Percentiles rank a stretch among this genome's conserved stretches.
These are phyloP conservation scores for Lyophyllum shimeji DNA, from an alignment of 768 basidiomycete species.

Conservation along the genomic window DNA sequence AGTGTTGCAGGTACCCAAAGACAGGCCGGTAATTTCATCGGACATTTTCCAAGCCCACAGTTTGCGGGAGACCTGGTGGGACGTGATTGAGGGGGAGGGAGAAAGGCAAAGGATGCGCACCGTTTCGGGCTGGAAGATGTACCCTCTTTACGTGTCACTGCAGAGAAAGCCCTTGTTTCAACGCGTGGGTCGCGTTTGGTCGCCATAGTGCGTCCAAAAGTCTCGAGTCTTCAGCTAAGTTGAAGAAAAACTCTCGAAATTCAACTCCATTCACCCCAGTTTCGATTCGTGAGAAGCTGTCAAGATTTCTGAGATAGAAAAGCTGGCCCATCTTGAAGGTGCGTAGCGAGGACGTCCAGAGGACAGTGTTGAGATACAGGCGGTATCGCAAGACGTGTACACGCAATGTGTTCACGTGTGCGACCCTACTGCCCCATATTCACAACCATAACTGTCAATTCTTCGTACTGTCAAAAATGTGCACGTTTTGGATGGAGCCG, in stretches of 20 bases:
- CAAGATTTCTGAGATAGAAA: neutral
- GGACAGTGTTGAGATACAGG: no score
- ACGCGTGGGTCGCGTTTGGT: neutral
- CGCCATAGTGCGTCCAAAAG: neutral
- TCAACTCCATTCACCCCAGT: neutral
- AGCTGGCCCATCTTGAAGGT: conserved; percentile 4
- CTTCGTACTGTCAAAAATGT: no score
- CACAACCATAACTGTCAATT: no score
- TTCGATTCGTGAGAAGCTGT: neutral
- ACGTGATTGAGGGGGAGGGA: neutral
- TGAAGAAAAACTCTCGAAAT: neutral
- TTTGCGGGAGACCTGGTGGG: neutral
- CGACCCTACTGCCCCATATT: no score
- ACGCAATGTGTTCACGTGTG: no score
- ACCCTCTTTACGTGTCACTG: no score
- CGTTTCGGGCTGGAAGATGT: neutral
- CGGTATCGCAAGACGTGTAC: neutral
- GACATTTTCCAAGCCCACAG: neutral
- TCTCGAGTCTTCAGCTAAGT: neutral
- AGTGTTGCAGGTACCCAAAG: neutral
- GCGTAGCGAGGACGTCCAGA: neutral
- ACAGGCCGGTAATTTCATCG: neutral
- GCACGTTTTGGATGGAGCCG: no score
- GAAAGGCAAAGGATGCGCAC: neutral
- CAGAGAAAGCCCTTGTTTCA: neutral